Conservation (phyloP, 2,329 filamentous ascomycete genomes). For the Calonectria pteridis region DNA sequence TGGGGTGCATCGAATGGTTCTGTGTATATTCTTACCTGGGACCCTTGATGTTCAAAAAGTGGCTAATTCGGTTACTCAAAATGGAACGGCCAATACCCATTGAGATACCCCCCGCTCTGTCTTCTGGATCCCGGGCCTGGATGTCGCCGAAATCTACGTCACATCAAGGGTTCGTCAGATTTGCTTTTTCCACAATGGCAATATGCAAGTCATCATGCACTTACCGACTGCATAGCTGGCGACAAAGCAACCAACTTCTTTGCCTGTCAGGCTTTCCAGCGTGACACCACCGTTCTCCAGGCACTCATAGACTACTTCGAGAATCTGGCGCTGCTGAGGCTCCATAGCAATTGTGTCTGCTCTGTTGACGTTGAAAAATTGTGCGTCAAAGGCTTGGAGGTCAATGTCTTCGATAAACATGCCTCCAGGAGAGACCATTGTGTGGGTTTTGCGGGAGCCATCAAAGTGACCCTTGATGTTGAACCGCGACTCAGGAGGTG, state of each 20-base stretch:
- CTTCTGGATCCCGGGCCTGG: constrained; percentile 53
- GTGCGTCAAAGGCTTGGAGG: constrained; percentile 30
- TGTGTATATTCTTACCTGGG: constrained; percentile 48
- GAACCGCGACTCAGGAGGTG: constrained; percentile 48
- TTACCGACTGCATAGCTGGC: constrained; percentile 55
- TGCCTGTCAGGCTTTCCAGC: constrained; percentile 45
- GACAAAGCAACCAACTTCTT: constrained; percentile 54
- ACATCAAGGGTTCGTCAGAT: constrained; percentile 7
- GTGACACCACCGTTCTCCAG: constrained; percentile 55
- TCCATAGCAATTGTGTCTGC: constrained; percentile 52
- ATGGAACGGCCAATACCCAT: constrained; percentile 56
- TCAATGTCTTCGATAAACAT: constrained; percentile 52
- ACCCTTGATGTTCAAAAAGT: constrained; percentile 60
- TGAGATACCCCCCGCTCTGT: constrained; percentile 49
- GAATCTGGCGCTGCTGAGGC: constrained; percentile 55
- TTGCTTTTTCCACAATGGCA: constrained; percentile 16
- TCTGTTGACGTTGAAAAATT: constrained; percentile 29
- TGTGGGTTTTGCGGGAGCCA: constrained; percentile 49
- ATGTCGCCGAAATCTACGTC: constrained; percentile 53
- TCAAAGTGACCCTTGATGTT: constrained; percentile 52
- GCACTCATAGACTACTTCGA: constrained; percentile 57
- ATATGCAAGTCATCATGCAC: background rate
- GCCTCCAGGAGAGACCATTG: constrained; percentile 50
- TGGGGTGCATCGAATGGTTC: background rate
- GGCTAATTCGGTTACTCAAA: constrained; percentile 60